Evolutionary conservation across 2,329 filamentous ascomycete genomes (phyloP).

Genomic region (Teratosphaeria destructans): DNA sequence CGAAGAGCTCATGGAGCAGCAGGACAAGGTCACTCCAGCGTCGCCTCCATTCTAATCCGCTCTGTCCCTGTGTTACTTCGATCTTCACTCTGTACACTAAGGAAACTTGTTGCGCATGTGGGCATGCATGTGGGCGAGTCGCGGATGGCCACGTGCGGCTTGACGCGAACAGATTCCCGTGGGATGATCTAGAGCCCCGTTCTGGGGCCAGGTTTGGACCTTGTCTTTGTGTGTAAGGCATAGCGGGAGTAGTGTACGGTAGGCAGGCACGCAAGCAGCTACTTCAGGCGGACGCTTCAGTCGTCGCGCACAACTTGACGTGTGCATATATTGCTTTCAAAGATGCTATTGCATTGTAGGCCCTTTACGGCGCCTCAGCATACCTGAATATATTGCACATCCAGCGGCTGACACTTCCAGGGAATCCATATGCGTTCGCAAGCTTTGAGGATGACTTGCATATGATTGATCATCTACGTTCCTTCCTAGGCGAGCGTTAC

Average conservation of each 20-base stretch:
- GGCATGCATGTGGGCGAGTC: background rate
- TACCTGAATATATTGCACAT: too few species aligned
- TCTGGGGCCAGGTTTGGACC: background rate
- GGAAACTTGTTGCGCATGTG: constrained; percentile 1
- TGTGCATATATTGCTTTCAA: background rate
- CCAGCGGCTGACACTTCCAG: too few species aligned
- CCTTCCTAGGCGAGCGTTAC: background rate
- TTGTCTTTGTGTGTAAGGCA: background rate
- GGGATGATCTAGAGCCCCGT: background rate
- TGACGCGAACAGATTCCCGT: background rate
- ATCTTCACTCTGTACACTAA: constrained; percentile 15
- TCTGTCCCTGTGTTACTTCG: background rate
- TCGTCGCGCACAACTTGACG: background rate
- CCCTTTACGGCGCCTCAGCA: background rate
- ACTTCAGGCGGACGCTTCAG: background rate
- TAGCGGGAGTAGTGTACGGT: background rate
- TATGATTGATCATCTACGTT: background rate
- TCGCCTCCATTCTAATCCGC: constrained; percentile 23
- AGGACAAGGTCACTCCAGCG: constrained; percentile 43
- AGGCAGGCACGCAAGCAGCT: background rate
- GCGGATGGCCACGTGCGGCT: background rate
- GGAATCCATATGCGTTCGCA: too few species aligned
- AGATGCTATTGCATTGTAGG: background rate
- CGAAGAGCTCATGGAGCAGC: constrained; percentile 80
- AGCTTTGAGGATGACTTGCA: background rate